Conservation (phyloP, 352 stramenopile genomes). For the Thraustochytrium sp. region DNA sequence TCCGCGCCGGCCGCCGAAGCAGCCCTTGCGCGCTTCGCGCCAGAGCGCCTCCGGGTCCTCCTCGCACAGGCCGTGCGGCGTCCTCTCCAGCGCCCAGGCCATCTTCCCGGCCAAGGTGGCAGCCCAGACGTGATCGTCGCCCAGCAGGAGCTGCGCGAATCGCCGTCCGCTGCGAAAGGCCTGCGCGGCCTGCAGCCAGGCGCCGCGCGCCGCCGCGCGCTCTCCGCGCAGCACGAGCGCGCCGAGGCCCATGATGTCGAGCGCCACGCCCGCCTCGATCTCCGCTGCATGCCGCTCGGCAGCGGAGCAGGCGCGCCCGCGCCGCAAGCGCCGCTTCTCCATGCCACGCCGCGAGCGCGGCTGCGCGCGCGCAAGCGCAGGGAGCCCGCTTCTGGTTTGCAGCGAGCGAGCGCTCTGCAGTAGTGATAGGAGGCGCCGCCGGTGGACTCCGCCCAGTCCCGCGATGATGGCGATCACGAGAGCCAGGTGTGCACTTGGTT, state of each 20-base stretch:
- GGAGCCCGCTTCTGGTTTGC: too few relatives aligned
- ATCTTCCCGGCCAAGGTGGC: not conserved
- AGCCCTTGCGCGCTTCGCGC: not conserved
- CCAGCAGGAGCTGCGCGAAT: not conserved
- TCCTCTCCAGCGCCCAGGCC: not conserved
- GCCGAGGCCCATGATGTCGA: conserved; percentile 1
- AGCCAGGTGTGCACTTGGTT: too few relatives aligned
- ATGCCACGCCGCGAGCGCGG: not conserved
- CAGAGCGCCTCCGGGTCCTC: not conserved
- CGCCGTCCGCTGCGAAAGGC: not conserved
- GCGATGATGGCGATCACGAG: too few relatives aligned
- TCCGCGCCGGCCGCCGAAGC: not conserved
- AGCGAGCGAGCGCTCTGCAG: too few relatives aligned
- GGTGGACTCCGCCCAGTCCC: too few relatives aligned
- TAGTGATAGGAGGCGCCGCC: too few relatives aligned
- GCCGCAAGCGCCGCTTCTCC: not conserved
- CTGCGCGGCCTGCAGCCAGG: not conserved
- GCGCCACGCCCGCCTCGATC: not conserved
- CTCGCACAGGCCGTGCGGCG: too few relatives aligned
- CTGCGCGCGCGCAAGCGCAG: too few relatives aligned
- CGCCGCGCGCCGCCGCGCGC: not conserved
- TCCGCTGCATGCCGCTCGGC: not conserved
- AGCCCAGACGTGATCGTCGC: conserved; percentile 4
- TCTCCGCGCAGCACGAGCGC: not conserved
- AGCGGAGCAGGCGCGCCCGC: not conserved